A percentile compares a stretch with the other conserved stretches of the same genome.
These are phyloP conservation scores for Myrica gale DNA, from an alignment of 306 rosid species.

Conservation along the genomic window DNA sequence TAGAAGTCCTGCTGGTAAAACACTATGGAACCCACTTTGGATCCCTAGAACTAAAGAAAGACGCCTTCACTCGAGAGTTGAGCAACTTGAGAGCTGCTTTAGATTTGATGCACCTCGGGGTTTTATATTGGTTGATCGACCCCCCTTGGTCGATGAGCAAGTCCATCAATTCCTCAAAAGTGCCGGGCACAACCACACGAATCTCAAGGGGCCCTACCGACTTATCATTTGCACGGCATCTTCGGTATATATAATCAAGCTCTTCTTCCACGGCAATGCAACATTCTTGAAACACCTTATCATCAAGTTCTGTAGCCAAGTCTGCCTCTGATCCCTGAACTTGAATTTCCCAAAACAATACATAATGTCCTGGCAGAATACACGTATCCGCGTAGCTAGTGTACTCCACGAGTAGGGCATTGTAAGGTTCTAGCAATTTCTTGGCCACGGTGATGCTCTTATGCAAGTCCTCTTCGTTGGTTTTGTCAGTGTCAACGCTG, in stretches of 20 bases:
- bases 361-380: slow-evolving; percentile 78
- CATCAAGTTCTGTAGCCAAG: slow-evolving; percentile 20
- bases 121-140: slow-evolving; percentile 88
- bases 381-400: slow-evolving; percentile 75
- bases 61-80: slow-evolving; percentile 51
- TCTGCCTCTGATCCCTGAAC: slow-evolving; percentile 26
- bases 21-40: slow-evolving; percentile 59
- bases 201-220: slow-evolving; percentile 81
- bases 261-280: slow-evolving; percentile 80
- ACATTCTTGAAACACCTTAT: slow-evolving; percentile 61
- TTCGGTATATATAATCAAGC: slow-evolving; percentile 63
- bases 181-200: slow-evolving; percentile 75
- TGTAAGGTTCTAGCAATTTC: slow-evolving; percentile 55
- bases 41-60: slow-evolving; percentile 72
- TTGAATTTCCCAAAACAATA: slow-evolving; percentile 77
- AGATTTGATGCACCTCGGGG: slow-evolving; percentile 81
- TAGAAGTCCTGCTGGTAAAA: background rate
- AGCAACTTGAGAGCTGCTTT: slow-evolving; percentile 62
- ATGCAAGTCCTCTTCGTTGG: slow-evolving; percentile 81
- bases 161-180: slow-evolving; percentile 80
- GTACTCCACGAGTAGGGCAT: slow-evolving; percentile 74
- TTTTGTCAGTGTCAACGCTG: slow-evolving; percentile 85
- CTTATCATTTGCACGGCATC: slow-evolving; percentile 64
- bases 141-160: slow-evolving; percentile 67
- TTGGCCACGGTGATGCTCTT: slow-evolving; percentile 64